These are phyloP conservation scores for Monilinia polystroma DNA, from an alignment of 2,329 filamentous ascomycete species.

Conservation along the genomic window DNA sequence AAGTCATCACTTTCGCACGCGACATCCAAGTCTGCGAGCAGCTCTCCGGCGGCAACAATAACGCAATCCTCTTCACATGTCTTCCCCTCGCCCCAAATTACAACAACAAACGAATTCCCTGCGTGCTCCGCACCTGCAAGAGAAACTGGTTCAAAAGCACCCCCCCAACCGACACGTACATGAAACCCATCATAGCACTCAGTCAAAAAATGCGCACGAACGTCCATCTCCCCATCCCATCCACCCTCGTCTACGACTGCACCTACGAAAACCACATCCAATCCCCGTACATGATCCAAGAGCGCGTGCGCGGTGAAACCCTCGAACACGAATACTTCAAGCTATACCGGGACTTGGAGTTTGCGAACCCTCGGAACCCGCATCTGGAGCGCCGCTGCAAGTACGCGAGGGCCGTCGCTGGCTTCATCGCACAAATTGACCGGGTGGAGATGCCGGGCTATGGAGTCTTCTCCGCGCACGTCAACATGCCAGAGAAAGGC, in stretches of 20 bases:
- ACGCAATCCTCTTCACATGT: neutral
- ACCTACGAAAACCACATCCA: slow-evolving; percentile 1
- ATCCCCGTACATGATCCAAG: neutral
- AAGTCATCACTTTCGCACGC: neutral
- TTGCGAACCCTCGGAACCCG: neutral
- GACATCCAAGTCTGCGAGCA: neutral
- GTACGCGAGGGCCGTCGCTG: neutral
- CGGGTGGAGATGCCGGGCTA: neutral
- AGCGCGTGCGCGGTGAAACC: neutral
- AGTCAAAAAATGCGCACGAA: neutral
- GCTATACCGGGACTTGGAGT: neutral
- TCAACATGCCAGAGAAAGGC: neutral
- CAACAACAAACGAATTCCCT: neutral
- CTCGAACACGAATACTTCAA: neutral
- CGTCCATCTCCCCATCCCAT: neutral
- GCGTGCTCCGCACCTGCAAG: neutral
- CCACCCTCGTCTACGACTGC: neutral
- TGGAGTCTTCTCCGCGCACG: neutral
- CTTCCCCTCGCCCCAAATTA: neutral
- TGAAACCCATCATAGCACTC: neutral
- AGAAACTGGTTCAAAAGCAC: neutral
- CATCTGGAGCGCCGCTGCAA: neutral
- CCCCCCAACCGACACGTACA: neutral
- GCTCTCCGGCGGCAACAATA: neutral
- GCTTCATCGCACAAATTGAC: neutral